These are phyloP conservation scores for Tilletia indica DNA, from an alignment of 1,284 basidiomycete species.

Conservation along the genomic window DNA sequence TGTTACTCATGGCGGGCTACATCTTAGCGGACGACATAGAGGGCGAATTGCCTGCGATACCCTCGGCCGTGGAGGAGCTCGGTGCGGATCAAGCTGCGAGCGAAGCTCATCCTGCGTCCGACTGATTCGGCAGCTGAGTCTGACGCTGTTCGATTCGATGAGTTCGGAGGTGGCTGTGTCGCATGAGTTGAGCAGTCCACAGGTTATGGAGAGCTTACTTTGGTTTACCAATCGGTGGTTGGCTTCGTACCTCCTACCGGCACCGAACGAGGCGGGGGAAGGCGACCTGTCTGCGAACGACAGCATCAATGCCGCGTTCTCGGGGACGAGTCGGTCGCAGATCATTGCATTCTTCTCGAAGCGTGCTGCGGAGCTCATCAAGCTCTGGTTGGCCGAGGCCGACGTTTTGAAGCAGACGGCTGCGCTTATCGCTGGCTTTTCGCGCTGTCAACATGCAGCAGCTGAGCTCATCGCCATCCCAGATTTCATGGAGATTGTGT, in stretches of 20 bases:
- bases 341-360: conserved; percentile 42
- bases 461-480: conserved; percentile 34
- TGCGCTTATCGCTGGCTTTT: conserved; percentile 40
- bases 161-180: conserved; percentile 29
- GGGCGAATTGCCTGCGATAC: conserved; percentile 40
- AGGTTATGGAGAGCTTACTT: conserved; percentile 41
- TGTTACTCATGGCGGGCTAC: conserved; percentile 41
- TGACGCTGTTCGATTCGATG: conserved; percentile 38
- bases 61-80: conserved; percentile 29
- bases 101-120: conserved; percentile 22
- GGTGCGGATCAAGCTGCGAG: conserved; percentile 25
- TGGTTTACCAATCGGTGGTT: conserved; percentile 50
- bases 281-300: conserved; percentile 29
- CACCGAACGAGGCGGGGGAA: conserved; percentile 22
- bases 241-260: conserved; percentile 40
- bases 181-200: conserved; percentile 40
- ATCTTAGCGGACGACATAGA: conserved; percentile 39
- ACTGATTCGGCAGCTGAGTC: conserved; percentile 36
- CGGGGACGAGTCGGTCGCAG: conserved; percentile 35
- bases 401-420: conserved; percentile 47
- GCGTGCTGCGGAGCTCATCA: conserved; percentile 36
- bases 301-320: conserved; percentile 30
- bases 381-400: conserved; percentile 45
- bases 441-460: conserved; percentile 27
- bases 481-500: conserved; percentile 38